Evolutionary conservation across 2,329 filamentous ascomycete genomes (phyloP).

Genomic region (Diplodia scrobiculata): DNA sequence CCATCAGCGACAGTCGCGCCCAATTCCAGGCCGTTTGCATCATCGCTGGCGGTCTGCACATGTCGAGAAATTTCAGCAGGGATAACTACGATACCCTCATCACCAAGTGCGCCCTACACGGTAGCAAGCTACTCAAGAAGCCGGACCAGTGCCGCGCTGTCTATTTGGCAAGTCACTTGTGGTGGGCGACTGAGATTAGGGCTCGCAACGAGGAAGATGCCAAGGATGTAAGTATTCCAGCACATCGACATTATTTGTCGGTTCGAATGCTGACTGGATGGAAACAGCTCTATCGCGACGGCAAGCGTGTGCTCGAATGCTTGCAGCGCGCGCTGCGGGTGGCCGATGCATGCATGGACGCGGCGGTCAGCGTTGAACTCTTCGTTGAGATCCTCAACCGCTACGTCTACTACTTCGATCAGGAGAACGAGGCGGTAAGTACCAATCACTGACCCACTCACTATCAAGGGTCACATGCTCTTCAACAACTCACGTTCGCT

Average conservation of each 20-base stretch:
- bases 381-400: slow-evolving; percentile 98
- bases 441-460: neutral
- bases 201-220: slow-evolving; percentile 78
- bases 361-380: slow-evolving; percentile 91
- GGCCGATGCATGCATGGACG: slow-evolving; percentile 98
- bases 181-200: slow-evolving; percentile 90
- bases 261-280: slow-evolving; percentile 9
- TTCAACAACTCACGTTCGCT: neutral
- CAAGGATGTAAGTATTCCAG: slow-evolving; percentile 63
- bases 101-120: slow-evolving; percentile 94
- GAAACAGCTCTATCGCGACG: slow-evolving; percentile 84
- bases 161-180: slow-evolving; percentile 92
- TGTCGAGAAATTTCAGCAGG: slow-evolving; percentile 85
- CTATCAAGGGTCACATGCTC: neutral
- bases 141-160: slow-evolving; percentile 97
- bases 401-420: slow-evolving; percentile 99
- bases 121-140: slow-evolving; percentile 95
- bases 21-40: slow-evolving; percentile 98
- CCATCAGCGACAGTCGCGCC: slow-evolving; percentile 89
- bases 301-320: slow-evolving; percentile 94
- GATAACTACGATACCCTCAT: slow-evolving; percentile 99
- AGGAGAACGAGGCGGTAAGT: slow-evolving; percentile 89
- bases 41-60: slow-evolving; percentile 84
- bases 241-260: neutral
- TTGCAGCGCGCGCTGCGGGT: slow-evolving; percentile 92